A percentile compares a stretch with the other conserved stretches of the same genome.
phyloP scores from a whole-genome alignment of 176 grass and related monocot genomes.

The Rhynchospora breviuscula region DNA sequence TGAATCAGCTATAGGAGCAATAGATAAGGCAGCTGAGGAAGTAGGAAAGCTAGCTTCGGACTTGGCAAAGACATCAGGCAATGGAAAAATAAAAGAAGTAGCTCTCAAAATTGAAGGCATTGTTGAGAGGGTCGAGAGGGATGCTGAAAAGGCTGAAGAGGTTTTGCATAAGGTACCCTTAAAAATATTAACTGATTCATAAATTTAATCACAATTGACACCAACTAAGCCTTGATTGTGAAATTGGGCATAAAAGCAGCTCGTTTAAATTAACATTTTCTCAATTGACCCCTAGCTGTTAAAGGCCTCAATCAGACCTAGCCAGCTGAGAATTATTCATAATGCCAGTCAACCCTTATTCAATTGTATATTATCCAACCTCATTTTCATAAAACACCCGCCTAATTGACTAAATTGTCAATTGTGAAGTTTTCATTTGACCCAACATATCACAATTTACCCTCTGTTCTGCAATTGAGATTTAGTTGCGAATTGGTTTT shows the following conservation, averaged over 20 bases:
- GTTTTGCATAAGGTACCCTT: constrained; percentile 3
- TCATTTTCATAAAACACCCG: background rate
- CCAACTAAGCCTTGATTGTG: background rate
- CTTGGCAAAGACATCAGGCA: background rate
- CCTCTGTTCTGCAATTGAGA: background rate
- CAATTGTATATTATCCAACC: background rate
- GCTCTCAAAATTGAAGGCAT: background rate
- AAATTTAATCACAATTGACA: background rate
- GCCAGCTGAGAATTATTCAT: background rate
- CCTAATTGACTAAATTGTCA: background rate
- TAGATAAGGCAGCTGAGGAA: background rate
- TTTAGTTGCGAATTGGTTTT: background rate
- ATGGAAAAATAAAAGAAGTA: background rate
- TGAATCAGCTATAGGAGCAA: background rate
- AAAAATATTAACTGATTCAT: background rate
- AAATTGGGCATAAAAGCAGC: background rate
- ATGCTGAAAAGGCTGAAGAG: background rate
- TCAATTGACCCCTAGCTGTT: background rate
- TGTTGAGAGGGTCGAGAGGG: background rate
- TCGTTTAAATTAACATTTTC: background rate
- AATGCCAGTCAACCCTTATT: background rate
- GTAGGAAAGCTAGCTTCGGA: background rate
- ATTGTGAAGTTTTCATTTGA: background rate
- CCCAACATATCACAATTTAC: background rate
- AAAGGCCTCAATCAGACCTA: background rate